Conservation (phyloP, 257 asterid genomes). For the Lycium ferocissimum region DNA sequence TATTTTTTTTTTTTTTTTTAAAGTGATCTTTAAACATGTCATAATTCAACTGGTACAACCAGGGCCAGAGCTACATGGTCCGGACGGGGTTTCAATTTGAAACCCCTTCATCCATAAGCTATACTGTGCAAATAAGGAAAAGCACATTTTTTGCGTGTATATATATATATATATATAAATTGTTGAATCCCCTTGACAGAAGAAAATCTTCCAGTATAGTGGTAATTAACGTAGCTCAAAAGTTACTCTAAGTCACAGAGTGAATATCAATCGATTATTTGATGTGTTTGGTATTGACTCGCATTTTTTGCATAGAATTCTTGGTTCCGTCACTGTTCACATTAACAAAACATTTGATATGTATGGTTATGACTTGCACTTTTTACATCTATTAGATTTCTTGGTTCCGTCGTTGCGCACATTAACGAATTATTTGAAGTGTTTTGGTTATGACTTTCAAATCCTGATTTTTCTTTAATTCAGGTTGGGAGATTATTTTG, state of each 20-base stretch:
- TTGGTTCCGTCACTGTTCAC: not conserved
- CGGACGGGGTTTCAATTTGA: not conserved
- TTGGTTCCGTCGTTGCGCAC: not conserved
- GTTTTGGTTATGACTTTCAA: not conserved
- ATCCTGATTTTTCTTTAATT: not conserved
- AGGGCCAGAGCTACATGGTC: not conserved
- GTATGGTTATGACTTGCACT: too few relatives aligned
- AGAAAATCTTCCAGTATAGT: not conserved
- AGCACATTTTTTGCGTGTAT: not conserved
- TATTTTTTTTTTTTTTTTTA: not conserved
- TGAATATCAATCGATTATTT: not conserved
- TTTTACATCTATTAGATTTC: not conserved
- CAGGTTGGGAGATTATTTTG: conserved; percentile 7
- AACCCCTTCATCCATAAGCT: not conserved
- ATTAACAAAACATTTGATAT: not conserved
- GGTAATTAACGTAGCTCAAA: not conserved
- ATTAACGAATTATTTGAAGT: not conserved
- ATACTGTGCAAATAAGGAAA: not conserved
- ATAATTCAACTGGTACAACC: not conserved
- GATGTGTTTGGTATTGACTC: not conserved
- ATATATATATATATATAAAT: not conserved
- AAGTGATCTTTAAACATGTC: not conserved
- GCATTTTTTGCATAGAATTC: not conserved
- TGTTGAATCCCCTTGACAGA: not conserved
- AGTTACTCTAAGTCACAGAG: not conserved